These are phyloP conservation scores for Globisporangium perplexum DNA, from an alignment of 352 stramenopile genomes.

Conservation along the genomic window DNA sequence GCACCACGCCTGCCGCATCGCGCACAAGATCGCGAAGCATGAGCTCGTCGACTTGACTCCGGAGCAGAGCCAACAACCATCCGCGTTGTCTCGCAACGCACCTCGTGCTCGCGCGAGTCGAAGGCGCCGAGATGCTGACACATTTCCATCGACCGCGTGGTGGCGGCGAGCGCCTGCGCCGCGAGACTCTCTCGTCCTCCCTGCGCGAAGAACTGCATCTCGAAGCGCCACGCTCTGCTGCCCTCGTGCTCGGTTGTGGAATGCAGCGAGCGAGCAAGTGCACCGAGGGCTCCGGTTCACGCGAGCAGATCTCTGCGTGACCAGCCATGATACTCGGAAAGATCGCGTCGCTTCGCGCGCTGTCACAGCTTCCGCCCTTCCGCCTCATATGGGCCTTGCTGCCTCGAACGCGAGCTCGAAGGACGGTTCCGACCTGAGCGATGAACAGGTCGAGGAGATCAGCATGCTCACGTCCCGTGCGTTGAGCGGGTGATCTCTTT, in stretches of 20 bases:
- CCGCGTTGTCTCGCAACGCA: too few relatives aligned
- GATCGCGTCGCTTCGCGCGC: background rate
- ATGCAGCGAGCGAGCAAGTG: too few relatives aligned
- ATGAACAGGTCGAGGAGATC: conserved; percentile 56
- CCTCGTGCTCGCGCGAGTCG: conserved; percentile 25
- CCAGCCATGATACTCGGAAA: background rate
- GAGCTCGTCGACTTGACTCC: background rate
- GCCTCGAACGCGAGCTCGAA: conserved; percentile 9
- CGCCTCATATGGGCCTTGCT: conserved; percentile 18
- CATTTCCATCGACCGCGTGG: conserved; percentile 29
- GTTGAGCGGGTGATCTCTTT: background rate
- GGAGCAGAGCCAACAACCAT: too few relatives aligned
- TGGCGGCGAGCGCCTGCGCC: conserved; percentile 20
- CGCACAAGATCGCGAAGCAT: background rate
- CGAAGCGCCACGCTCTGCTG: background rate
- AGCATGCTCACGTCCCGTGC: conserved; percentile 53
- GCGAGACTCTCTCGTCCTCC: conserved; percentile 21
- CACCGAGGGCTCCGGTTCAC: too few relatives aligned
- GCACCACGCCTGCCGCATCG: conserved; percentile 4
- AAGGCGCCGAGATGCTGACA: conserved; percentile 17
- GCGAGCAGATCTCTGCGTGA: background rate
- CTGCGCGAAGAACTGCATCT: conserved; percentile 39
- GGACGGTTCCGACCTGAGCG: conserved; percentile 34
- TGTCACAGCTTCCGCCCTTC: background rate
- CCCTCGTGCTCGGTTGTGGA: background rate